These are phyloP conservation scores for Auriscalpium vulgare DNA, from an alignment of 768 basidiomycete genomes.

Conservation along the genomic window DNA sequence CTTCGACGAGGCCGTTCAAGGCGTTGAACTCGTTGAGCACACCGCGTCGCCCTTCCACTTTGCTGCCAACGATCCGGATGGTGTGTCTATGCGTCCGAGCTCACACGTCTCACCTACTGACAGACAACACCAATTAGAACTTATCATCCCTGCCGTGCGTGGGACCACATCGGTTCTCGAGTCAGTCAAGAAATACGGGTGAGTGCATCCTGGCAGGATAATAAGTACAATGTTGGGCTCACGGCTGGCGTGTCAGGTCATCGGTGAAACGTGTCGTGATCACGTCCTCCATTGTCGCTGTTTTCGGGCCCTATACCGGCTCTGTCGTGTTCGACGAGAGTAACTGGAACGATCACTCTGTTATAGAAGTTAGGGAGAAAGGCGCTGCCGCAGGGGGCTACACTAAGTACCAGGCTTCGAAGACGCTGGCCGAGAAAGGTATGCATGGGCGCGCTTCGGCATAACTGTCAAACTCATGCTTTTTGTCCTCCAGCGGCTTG, in stretches of 20 bases:
- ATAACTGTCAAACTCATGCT: not conserved
- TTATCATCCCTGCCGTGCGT: constrained; percentile 32
- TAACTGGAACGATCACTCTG: constrained; percentile 26
- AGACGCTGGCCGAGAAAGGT: constrained; percentile 29
- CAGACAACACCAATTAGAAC: constrained; percentile 12
- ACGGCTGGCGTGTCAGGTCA: constrained; percentile 11
- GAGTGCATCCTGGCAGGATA: not conserved
- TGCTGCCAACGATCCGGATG: constrained; percentile 15
- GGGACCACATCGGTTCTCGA: constrained; percentile 31
- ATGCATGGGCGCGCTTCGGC: constrained; percentile 8
- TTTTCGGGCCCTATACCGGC: constrained; percentile 7
- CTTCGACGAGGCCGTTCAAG: constrained; percentile 38
- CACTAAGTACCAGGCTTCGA: constrained; percentile 24
- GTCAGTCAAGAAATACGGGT: constrained; percentile 26
- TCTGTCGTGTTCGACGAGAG: constrained; percentile 6
- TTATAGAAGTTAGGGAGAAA: constrained; percentile 22
- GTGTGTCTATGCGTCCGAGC: constrained; percentile 1
- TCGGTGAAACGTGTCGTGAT: constrained; percentile 35
- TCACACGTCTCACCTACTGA: not conserved
- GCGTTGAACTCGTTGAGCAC: constrained; percentile 31
- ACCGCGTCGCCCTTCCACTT: constrained; percentile 26
- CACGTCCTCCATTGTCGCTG: constrained; percentile 32
- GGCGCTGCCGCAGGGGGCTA: constrained; percentile 18
- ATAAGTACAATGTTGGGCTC: not conserved
- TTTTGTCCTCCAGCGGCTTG: constrained; percentile 23